phyloP scores from a whole-genome alignment of 2,329 filamentous ascomycete genomes.

The Cytospora leucostoma region DNA sequence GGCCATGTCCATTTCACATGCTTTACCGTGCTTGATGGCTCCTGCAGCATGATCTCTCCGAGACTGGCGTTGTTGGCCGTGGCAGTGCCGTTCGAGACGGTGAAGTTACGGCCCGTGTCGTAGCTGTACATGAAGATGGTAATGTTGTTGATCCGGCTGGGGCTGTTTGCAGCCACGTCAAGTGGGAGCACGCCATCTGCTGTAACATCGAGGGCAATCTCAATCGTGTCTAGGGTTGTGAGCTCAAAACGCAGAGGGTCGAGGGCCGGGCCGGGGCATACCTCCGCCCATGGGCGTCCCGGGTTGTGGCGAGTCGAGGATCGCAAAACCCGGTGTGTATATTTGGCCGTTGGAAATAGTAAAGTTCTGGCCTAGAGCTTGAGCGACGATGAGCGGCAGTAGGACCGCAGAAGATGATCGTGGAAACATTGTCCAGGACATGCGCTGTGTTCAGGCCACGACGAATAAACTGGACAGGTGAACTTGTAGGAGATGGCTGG shows the following conservation, averaged over 20 bases:
- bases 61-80: slow-evolving; percentile 54
- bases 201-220: slow-evolving; percentile 68
- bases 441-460: background rate
- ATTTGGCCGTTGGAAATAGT: slow-evolving; percentile 66
- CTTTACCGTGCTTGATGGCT: slow-evolving; percentile 69
- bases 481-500: background rate
- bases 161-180: slow-evolving; percentile 53
- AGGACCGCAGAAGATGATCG: slow-evolving; percentile 14
- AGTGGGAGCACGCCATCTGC: slow-evolving; percentile 65
- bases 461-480: slow-evolving; percentile 1
- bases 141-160: slow-evolving; percentile 63
- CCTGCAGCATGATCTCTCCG: slow-evolving; percentile 64
- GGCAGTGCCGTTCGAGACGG: slow-evolving; percentile 64
- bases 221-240: slow-evolving; percentile 52
- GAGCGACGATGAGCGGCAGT: slow-evolving; percentile 35
- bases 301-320: slow-evolving; percentile 67
- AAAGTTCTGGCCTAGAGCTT: slow-evolving; percentile 47
- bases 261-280: slow-evolving; percentile 38
- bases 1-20: slow-evolving; percentile 75
- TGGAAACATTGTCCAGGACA: slow-evolving; percentile 9
- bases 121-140: slow-evolving; percentile 69
- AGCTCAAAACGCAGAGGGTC: background rate
- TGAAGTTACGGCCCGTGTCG: slow-evolving; percentile 65
- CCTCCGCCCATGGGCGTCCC: slow-evolving; percentile 65
- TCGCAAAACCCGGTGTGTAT: slow-evolving; percentile 67